A percentile compares a stretch with the other conserved stretches of the same genome.
Conservation (phyloP, 2,329 filamentous ascomycete species). For the Aspergillus melleus region DNA sequence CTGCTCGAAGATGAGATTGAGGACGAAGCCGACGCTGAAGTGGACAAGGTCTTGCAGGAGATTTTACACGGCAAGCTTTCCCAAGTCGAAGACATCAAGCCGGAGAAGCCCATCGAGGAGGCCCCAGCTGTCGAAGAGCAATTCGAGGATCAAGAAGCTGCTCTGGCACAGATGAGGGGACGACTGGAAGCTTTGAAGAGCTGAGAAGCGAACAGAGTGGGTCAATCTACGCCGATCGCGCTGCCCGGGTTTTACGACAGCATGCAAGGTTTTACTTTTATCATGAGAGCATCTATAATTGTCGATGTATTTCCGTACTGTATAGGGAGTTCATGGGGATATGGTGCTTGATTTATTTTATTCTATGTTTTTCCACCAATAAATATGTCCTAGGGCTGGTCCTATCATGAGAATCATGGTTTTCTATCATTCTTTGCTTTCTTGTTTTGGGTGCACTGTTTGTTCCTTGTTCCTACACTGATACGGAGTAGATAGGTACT, state of each 20-base stretch:
- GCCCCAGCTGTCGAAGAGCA: constrained; percentile 63
- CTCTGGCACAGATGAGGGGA: constrained; percentile 92
- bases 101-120: constrained; percentile 53
- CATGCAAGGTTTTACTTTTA: background rate
- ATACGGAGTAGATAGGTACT: background rate
- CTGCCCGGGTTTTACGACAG: constrained; percentile 4
- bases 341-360: constrained; percentile 9
- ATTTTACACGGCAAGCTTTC: constrained; percentile 80
- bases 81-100: constrained; percentile 62
- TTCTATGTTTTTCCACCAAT: background rate
- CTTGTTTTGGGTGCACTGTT: background rate
- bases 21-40: constrained; percentile 78
- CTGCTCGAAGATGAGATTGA: constrained; percentile 65
- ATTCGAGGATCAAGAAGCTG: constrained; percentile 83
- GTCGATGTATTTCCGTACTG: constrained; percentile 4
- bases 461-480: constrained; percentile 15
- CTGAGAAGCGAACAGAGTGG: constrained; percentile 43
- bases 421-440: constrained; percentile 4
- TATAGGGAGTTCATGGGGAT: constrained; percentile 18
- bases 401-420: constrained; percentile 2
- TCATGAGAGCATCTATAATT: background rate
- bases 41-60: constrained; percentile 90
- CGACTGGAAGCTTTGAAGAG: constrained; percentile 88
- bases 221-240: background rate
- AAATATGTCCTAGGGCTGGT: background rate